Percentiles rank a stretch among this genome's conserved stretches.
These are phyloP conservation scores for Saksenaea vasiformis DNA, from an alignment of 371 early-diverging fungal species.

Conservation along the genomic window DNA sequence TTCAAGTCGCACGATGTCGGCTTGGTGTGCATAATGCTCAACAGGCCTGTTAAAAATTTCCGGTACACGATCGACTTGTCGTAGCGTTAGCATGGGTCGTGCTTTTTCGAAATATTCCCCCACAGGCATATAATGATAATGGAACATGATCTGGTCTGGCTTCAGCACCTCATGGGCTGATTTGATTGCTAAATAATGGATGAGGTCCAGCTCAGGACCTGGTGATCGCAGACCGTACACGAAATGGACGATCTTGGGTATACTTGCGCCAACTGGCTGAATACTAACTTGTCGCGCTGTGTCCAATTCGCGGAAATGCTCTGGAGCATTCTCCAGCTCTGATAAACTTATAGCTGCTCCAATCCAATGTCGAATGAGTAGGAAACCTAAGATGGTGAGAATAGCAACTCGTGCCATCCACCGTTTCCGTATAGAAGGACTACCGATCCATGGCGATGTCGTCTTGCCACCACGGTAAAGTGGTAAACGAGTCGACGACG, in stretches of 20 bases:
- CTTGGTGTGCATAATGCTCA: slow-evolving; percentile 49
- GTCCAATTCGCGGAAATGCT: slow-evolving; percentile 22
- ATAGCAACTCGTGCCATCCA: not conserved
- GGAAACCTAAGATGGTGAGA: not conserved
- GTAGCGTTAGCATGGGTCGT: slow-evolving; percentile 37
- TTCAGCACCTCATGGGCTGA: slow-evolving; percentile 49
- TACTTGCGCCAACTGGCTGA: slow-evolving; percentile 17
- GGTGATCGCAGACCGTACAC: slow-evolving; percentile 48
- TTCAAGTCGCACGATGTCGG: slow-evolving; percentile 51
- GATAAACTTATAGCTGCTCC: not conserved
- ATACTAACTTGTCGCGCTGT: slow-evolving; percentile 23
- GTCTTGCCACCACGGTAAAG: not conserved
- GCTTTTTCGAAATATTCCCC: slow-evolving; percentile 51
- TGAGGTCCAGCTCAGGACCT: slow-evolving; percentile 45
- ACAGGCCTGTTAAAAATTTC: slow-evolving; percentile 46
- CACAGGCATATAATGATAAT: slow-evolving; percentile 51
- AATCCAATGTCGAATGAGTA: not conserved
- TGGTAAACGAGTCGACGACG: not conserved
- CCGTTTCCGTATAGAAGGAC: not conserved
- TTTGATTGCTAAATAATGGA: slow-evolving; percentile 57
- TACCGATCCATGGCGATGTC: not conserved
- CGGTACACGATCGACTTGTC: slow-evolving; percentile 33
- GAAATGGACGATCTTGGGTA: slow-evolving; percentile 58
- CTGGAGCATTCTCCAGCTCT: not conserved
- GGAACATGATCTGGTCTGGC: slow-evolving; percentile 52